Evolutionary conservation across 176 grass and related monocot species (phyloP), one percentile per base, ranked within the genome.

Genomic region (Urochloa ruziziensis): DNA sequence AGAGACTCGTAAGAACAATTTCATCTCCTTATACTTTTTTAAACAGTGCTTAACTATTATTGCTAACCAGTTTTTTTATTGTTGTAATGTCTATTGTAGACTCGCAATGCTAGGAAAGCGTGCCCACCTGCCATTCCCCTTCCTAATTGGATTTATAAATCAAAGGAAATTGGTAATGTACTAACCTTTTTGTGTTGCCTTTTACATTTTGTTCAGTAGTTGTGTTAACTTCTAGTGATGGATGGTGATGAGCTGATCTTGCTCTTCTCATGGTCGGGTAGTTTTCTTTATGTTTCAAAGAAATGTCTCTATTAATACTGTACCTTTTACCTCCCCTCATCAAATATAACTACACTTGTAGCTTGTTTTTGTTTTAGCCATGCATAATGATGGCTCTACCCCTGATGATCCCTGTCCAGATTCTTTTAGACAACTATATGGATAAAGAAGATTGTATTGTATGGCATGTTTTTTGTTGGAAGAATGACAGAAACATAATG

Each of bases 101-200:
- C 96, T 80, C 87, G 96, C 62, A 98, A 94, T 94, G 93, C 96
- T 88, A 92, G 93, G 77, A 98, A 98, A 82, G 93, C 96, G 86
- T 98, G 96, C 92, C 96, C 96, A 48, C 77, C 86, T 82, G 77
- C 33, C 23, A 77, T 98, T 86, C 54, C 91, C 59, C 88, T 96
- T 91, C 96, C 96, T 74, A 81, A 94, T 60, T 98, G 96, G 96
- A 75, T 98, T 76, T 75, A 77, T 24, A 79, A 94, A 69, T 86
- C 93, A 67, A 98, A 87, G 82, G 91, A 92, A 75, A 92, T 90
- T 80, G 96, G 96, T 98, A 86, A 82, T 64, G 6, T 87, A 10
- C 70, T 52, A 63, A 71, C 35, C 51, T 62, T 63, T 62, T 36
- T 63, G 48, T 85, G 67, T 84, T 79, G 32, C 39, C 27, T 18